Evolutionary conservation across 768 basidiomycete species (phyloP), one percentile per base, ranked within the genome.

Genomic region (Russula foetens): DNA sequence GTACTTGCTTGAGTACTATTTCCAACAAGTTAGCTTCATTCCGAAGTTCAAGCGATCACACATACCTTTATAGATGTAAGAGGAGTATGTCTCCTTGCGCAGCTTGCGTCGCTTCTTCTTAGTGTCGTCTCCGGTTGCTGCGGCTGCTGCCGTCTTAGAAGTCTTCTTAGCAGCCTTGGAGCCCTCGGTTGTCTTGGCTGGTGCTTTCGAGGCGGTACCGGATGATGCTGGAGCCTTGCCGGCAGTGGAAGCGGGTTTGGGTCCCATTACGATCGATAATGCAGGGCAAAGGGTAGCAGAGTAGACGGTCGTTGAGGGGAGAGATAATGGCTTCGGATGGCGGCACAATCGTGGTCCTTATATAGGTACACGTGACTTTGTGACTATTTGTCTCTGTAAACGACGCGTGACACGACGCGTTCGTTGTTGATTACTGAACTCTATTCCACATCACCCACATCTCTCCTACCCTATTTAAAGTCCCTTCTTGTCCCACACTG

Each of bases 1-100:
- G 95, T 65, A 97, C 93, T 78, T 97, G 96, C 78, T 90, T 97
- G 68, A 97, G 82, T 66, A 97, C 94, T 92, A 59, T 7, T 52
- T 26, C 45, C 29, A 38, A 35, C 11, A 45, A 21, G 41, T 33
- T 31, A 43, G 70, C 15, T 1, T 47, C 43, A 63, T 33, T 26
- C 1, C 45, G 31, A 28, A 19, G n/a, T 1, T 6, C 28, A 24
- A 28, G 8, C 38, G 24, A 28, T 47, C 2, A 73, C 77, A 55
- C 63, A 12, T 7, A 89, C 90, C 89, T 76, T 92, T 93, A 81
- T 92, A 93, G 73, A 97, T 94, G 80, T 96, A 96, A 35, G 91
- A 90, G 23, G 91, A 87, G 79, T 92, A 93, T 2, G 91, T 92
- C 80, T 93, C 91, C 80, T 92, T 92, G 75, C 92, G 81, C 56